Evolutionary conservation across 1,139 yeast species (phyloP), one percentile per base, ranked within the genome.

Genomic region (Hansenula anomala): DNA sequence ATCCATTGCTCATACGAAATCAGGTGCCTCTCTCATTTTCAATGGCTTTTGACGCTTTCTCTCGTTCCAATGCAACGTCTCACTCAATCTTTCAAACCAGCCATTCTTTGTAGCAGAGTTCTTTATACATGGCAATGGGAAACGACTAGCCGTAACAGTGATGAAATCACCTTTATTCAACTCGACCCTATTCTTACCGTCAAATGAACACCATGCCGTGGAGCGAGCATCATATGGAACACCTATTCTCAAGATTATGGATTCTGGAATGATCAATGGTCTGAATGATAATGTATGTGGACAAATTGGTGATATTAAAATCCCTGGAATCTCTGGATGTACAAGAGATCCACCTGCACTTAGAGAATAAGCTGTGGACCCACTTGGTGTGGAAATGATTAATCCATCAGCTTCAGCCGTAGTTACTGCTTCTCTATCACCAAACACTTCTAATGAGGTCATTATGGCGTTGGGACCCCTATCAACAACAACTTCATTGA

Each of bases 391-490:
- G 12, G 94, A 78, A 41, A 86, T 79, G 9, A 84, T 82, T 11
- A 87, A 68, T 1, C 96, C 96, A 59, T 88, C 96, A 0, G 94
- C 95, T 16, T 85, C 84, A 28, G 92, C 83, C n/a, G 88, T 75
- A 6, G 96, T 88, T 42, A 88, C 61, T 39, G 78, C 77, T 49
- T 84, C 83, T 43, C 75, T 78, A 59, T 88, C 92, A 23, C 88
- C 82, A 56, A 73, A 82, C 22, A 88, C 72, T 56, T 88, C 96
- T 31, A 89, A 66, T 27, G 87, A 75, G 5, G 89, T 78, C 63
- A 88, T 76, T 42, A 82, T 80, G 0, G 95, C 85, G 51, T 83
- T 79, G 25, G 94, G 85, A 2, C 96, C 96, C 38, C 96, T 69
- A 54, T 88, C 96, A 27, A 88, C 71, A 15, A 84, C 86, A 15